Percentiles rank a stretch among this genome's conserved stretches.
phyloP scores from a whole-genome alignment of 78 protist genomes.

The Fonticula alba region DNA sequence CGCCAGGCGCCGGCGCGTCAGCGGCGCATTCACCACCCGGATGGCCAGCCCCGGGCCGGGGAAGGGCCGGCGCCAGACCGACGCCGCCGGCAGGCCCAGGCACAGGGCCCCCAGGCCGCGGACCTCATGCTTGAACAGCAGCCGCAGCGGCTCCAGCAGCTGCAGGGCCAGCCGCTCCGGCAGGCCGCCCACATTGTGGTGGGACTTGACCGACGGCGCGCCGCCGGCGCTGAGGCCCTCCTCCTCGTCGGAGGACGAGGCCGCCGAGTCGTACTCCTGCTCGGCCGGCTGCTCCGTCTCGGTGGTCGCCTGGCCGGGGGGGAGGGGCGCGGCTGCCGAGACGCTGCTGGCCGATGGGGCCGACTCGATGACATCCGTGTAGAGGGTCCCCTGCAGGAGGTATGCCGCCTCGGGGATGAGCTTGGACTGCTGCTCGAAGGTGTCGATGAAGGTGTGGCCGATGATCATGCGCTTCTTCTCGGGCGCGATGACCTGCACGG shows the following conservation, averaged over 20 bases:
- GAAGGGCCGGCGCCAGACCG: constrained; percentile 50
- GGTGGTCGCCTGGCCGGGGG: constrained; percentile 6
- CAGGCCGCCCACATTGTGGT: constrained; percentile 28
- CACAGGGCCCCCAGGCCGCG: constrained; percentile 23
- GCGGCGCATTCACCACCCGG: constrained; percentile 21
- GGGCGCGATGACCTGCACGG: constrained; percentile 6
- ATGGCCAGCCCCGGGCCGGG: constrained; percentile 63
- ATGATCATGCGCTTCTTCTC: constrained; percentile 49
- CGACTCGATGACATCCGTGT: constrained; percentile 47
- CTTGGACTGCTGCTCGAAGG: background rate
- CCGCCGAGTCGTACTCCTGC: too few relatives aligned
- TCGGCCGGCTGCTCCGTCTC: constrained; percentile 21
- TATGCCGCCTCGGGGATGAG: background rate
- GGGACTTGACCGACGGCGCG: too few relatives aligned
- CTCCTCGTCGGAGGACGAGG: too few relatives aligned
- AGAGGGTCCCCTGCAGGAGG: constrained; percentile 42
- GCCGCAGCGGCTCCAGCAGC: constrained; percentile 32
- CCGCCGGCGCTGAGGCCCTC: too few relatives aligned
- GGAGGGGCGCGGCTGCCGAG: too few relatives aligned
- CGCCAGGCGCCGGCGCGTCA: background rate
- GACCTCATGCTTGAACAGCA: constrained; percentile 46
- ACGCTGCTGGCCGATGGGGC: too few relatives aligned
- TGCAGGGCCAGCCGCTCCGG: background rate
- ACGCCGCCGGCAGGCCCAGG: constrained; percentile 27
- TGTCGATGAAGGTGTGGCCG: constrained; percentile 44